Evolutionary conservation across 805 yeast species (phyloP).

Genomic region (Candida berthetii): DNA sequence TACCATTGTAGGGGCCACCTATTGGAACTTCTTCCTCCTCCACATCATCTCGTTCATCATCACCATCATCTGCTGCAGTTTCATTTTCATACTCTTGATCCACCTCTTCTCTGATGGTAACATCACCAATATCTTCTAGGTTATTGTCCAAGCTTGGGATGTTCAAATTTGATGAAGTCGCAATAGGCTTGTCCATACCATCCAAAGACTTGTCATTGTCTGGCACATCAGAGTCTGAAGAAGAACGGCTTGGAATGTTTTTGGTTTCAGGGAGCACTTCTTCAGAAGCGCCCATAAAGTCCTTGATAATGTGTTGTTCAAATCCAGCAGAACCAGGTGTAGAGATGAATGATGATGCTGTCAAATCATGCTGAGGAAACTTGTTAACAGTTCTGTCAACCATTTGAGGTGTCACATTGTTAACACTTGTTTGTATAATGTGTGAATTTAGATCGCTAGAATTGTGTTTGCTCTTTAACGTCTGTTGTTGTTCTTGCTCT

Average conservation of each 20-base stretch:
- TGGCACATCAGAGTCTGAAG: background rate
- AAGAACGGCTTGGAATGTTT: background rate
- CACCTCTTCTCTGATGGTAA: slow-evolving; percentile 13
- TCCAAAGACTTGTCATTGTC: slow-evolving; percentile 4
- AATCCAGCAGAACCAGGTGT: slow-evolving; percentile 15
- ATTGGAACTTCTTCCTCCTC: background rate
- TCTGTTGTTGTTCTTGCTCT: too few relatives aligned
- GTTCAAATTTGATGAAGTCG: slow-evolving; percentile 21
- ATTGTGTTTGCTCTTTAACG: too few relatives aligned
- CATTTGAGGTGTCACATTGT: background rate
- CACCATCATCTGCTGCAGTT: background rate
- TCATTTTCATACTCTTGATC: background rate
- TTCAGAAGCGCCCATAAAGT: slow-evolving; percentile 15
- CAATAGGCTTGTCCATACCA: slow-evolving; percentile 18
- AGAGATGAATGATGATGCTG: slow-evolving; percentile 12
- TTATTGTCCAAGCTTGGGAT: slow-evolving; percentile 16
- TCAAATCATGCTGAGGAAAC: too few relatives aligned
- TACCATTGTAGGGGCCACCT: background rate
- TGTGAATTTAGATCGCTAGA: too few relatives aligned
- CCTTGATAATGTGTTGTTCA: slow-evolving; percentile 18
- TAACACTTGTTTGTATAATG: background rate
- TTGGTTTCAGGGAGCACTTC: slow-evolving; percentile 6
- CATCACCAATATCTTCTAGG: slow-evolving; percentile 17
- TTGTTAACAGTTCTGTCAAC: too few relatives aligned
- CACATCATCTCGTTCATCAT: background rate